These are phyloP conservation scores for Durusdinium trenchii DNA, from an alignment of 73 alveolate genomes.

Conservation along the genomic window DNA sequence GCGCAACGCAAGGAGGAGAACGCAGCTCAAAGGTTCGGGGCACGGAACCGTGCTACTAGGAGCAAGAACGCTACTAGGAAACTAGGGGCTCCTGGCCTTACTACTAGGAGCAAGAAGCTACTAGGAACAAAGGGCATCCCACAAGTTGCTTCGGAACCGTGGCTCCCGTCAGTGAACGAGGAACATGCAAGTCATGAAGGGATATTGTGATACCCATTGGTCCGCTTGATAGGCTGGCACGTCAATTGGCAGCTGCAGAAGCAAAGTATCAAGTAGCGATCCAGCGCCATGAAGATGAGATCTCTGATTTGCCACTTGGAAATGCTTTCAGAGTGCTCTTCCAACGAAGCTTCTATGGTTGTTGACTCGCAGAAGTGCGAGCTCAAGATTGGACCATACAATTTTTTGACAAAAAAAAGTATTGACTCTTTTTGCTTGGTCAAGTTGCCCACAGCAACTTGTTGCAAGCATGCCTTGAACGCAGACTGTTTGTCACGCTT, in stretches of 20 bases:
- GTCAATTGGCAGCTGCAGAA: constrained; percentile 49
- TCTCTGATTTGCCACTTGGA: constrained; percentile 51
- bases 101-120: too few relatives aligned
- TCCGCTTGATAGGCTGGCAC: constrained; percentile 21
- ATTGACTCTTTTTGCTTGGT: too few relatives aligned
- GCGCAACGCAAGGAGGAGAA: constrained; percentile 82
- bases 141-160: too few relatives aligned
- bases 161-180: too few relatives aligned
- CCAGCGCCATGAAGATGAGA: constrained; percentile 77
- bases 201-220: too few relatives aligned
- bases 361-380: not conserved
- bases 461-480: too few relatives aligned
- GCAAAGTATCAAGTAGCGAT: constrained; percentile 55
- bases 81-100: not conserved
- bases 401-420: not conserved
- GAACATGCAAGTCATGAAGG: too few relatives aligned
- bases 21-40: constrained; percentile 49
- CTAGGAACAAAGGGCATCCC: too few relatives aligned
- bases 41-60: not conserved
- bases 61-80: not conserved
- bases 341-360: not conserved
- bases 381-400: not conserved
- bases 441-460: too few relatives aligned
- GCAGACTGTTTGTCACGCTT: not conserved
- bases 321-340: not conserved